Conservation (phyloP, 805 yeast species). For the Ogataea corticis region DNA sequence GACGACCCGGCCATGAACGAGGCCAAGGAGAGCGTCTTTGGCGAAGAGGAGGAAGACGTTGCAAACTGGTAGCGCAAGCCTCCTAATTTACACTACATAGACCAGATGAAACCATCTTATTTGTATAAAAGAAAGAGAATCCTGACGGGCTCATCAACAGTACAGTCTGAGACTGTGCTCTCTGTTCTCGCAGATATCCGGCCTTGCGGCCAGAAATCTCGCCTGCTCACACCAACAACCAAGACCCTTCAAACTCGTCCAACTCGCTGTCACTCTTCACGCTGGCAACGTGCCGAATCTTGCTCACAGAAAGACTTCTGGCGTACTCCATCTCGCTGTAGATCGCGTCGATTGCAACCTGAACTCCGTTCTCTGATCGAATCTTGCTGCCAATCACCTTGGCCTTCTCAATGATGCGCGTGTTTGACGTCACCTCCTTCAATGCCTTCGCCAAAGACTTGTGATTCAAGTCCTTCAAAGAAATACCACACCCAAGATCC, state of each 20-base stretch:
- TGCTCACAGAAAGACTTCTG: slow-evolving; percentile 50
- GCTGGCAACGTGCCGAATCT: slow-evolving; percentile 34
- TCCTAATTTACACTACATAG: neutral
- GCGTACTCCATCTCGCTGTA: slow-evolving; percentile 82
- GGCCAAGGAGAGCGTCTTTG: slow-evolving; percentile 72
- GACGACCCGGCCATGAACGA: slow-evolving; percentile 42
- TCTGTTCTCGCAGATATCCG: no score
- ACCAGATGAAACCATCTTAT: slow-evolving; percentile 1
- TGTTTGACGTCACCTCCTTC: slow-evolving; percentile 63
- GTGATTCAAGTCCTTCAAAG: slow-evolving; percentile 65
- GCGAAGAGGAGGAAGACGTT: slow-evolving; percentile 96
- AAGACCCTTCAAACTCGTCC: slow-evolving; percentile 30
- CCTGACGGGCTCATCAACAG: no score
- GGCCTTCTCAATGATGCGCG: slow-evolving; percentile 69
- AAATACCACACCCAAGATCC: slow-evolving; percentile 83
- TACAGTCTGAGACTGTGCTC: no score
- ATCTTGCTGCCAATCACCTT: slow-evolving; percentile 60
- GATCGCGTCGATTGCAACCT: slow-evolving; percentile 71
- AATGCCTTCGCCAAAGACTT: slow-evolving; percentile 67
- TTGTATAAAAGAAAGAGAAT: neutral
- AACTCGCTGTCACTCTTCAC: slow-evolving; percentile 18
- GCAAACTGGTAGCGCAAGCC: slow-evolving; percentile 72
- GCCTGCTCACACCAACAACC: slow-evolving; percentile 27
- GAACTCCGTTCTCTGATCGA: slow-evolving; percentile 76
- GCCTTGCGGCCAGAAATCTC: no score